Base-by-base conservation (phyloP, 371 early-diverging fungal species). In the Actinomucor elegans region DNA sequence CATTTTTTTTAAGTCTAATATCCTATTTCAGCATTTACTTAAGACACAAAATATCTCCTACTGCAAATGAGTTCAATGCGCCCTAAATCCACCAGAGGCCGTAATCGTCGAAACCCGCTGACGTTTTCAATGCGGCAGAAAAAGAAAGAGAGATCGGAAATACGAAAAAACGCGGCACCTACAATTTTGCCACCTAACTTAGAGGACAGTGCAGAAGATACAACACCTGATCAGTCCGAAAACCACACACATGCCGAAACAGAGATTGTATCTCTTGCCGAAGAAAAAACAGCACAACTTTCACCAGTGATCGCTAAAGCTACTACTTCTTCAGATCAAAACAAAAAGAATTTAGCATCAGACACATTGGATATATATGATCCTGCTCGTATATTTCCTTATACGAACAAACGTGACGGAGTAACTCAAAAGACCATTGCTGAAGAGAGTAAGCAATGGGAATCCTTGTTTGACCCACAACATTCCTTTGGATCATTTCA, bases 361-460 rank as follows among this genome's bases (percentile, higher is more conserved):
- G 15, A 34, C 4, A 14, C 7, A 14, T 2, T 12, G 3, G n/a
- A 23, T 14, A 24, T 1, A 26, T 18, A 31, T 18, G 38, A 50
- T 14, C 18, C 40, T 18, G 28, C 36, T 14, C n/a, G n/a, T 0
- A 35, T 53, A 7, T 53, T 53, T 9, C 53, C 53, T 9, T 45
- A 45, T 10, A 45, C 21, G 21, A 53, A 53, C 20, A 40, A 33
- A 43, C 33, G 24, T 4, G 21, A 55, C 11, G 55, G 40, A 20
- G 20, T 34, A 1, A 5, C 27, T 3, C 27, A 48, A 32, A 41
- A 33, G 18, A 44, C 48, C 2, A 40, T 45, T 17, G 35, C 43
- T 10, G 55, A 60, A 28, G 55, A 60, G 34, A 60, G 45, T 18
- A 55, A 51, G 20, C 56, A 52, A 47, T 61, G 61, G 61, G 61